These are phyloP conservation scores for Fusarium sterilihyphosum DNA, from an alignment of 2,329 filamentous ascomycete species.

Conservation along the genomic window DNA sequence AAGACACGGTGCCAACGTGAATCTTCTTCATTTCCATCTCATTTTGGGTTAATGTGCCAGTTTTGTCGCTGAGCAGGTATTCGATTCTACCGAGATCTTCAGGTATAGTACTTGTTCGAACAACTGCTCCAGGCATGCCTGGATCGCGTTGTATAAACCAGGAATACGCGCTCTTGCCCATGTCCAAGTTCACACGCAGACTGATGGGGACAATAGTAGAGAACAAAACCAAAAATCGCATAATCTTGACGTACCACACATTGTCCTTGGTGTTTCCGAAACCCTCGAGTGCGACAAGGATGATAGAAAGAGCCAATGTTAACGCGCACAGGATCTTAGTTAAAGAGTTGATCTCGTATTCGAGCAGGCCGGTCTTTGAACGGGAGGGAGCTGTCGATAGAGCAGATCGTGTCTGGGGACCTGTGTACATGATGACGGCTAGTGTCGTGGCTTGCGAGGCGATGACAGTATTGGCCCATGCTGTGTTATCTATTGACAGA, in stretches of 20 bases:
- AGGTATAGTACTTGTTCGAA: constrained; percentile 95
- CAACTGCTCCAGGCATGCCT: constrained; percentile 90
- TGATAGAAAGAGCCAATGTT: constrained; percentile 84
- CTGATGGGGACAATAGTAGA: constrained; percentile 99
- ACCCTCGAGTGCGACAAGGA: constrained; percentile 87
- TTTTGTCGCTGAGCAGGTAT: constrained; percentile 96
- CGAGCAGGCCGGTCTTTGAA: constrained; percentile 92
- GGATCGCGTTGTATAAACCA: constrained; percentile 93
- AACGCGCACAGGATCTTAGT: constrained; percentile 95
- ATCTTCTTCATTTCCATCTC: constrained; percentile 99
- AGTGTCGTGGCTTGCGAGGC: constrained; percentile 91
- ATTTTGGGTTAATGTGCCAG: constrained; percentile 96
- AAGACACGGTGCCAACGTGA: constrained; percentile 96
- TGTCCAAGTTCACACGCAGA: constrained; percentile 92
- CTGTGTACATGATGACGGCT: constrained; percentile 93
- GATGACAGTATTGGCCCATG: constrained; percentile 98
- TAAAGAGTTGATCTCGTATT: constrained; percentile 95
- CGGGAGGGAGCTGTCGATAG: constrained; percentile 91
- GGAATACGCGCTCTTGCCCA: constrained; percentile 96
- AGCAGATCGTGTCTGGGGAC: constrained; percentile 91
- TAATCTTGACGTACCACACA: constrained; percentile 95
- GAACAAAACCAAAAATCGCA: constrained; percentile 97
- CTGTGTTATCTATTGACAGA: constrained; percentile 94
- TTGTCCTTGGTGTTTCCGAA: constrained; percentile 74
- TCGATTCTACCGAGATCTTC: constrained; percentile 96